phyloP scores from a whole-genome alignment of 2,329 filamentous ascomycete genomes.

The Grosmannia serpens region DNA sequence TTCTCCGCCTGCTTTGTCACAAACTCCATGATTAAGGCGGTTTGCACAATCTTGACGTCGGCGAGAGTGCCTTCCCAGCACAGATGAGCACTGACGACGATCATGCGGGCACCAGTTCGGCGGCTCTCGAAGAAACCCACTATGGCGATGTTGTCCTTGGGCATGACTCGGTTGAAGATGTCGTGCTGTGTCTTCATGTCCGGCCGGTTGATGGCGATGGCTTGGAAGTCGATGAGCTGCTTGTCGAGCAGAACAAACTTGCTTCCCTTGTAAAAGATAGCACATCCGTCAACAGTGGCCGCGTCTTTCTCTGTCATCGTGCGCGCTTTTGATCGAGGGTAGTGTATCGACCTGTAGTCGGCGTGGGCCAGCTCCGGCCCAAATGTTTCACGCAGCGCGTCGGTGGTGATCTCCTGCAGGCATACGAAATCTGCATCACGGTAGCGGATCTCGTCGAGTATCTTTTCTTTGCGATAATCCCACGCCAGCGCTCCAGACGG shows the following conservation, averaged over 20 bases:
- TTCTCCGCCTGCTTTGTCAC: slow-evolving; percentile 76
- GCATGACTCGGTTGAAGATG: slow-evolving; percentile 97
- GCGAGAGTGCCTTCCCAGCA: slow-evolving; percentile 87
- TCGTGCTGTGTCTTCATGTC: slow-evolving; percentile 98
- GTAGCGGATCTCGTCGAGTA: slow-evolving; percentile 69
- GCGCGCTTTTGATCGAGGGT: slow-evolving; percentile 77
- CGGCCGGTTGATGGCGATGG: slow-evolving; percentile 83
- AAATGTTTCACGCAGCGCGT: slow-evolving; percentile 87
- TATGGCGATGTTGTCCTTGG: slow-evolving; percentile 91
- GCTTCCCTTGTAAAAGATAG: slow-evolving; percentile 77
- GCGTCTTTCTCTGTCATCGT: slow-evolving; percentile 89
- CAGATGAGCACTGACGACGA: slow-evolving; percentile 87
- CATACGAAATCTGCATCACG: slow-evolving; percentile 83
- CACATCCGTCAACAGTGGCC: slow-evolving; percentile 86
- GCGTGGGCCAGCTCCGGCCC: slow-evolving; percentile 72
- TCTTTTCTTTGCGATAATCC: slow-evolving; percentile 75
- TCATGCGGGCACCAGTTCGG: slow-evolving; percentile 76
- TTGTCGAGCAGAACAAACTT: slow-evolving; percentile 94
- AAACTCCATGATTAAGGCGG: slow-evolving; percentile 87
- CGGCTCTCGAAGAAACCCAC: slow-evolving; percentile 89
- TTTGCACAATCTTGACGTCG: slow-evolving; percentile 95
- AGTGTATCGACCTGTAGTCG: slow-evolving; percentile 91
- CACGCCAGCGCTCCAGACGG: slow-evolving; percentile 71
- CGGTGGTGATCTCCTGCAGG: slow-evolving; percentile 84
- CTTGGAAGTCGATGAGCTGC: slow-evolving; percentile 83